Conservation (phyloP, 108 stramenopile genomes). For the Craspedostauros australis region DNA sequence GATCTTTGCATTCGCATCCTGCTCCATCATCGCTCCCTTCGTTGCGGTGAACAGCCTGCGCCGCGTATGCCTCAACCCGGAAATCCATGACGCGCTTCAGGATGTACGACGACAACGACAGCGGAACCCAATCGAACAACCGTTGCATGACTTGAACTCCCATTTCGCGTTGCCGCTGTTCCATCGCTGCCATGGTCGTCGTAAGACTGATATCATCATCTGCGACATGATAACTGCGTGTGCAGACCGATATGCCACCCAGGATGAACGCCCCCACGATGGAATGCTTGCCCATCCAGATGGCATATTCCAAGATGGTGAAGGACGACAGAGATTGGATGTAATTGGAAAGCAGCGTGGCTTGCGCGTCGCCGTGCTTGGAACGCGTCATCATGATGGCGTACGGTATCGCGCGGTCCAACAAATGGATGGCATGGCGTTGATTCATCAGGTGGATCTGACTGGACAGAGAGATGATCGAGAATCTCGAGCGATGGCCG, state of each 20-base stretch:
- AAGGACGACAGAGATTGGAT: slow-evolving; percentile 25
- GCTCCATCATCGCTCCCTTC: neutral
- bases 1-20: neutral
- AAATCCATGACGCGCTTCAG: slow-evolving; percentile 57
- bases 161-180: slow-evolving; percentile 1
- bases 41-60: neutral
- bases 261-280: slow-evolving; percentile 50
- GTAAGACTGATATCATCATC: neutral
- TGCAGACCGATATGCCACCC: slow-evolving; percentile 64
- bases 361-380: slow-evolving; percentile 32
- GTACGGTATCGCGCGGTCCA: neutral
- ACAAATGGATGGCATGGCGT: slow-evolving; percentile 11
- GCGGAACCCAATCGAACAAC: slow-evolving; percentile 56
- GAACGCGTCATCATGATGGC: neutral
- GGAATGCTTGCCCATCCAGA: slow-evolving; percentile 47
- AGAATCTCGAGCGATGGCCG: slow-evolving; percentile 35
- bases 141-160: slow-evolving; percentile 29
- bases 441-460: slow-evolving; percentile 14
- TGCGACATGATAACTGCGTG: slow-evolving; percentile 7
- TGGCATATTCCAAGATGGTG: slow-evolving; percentile 67
- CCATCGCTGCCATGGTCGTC: slow-evolving; percentile 2
- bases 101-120: slow-evolving; percentile 51
- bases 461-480: slow-evolving; percentile 18
- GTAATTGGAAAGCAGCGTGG: slow-evolving; percentile 7
- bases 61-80: slow-evolving; percentile 33